Evolutionary conservation across 2,329 filamentous ascomycete genomes (phyloP).

Genomic region (Dactylellina haptotyla): DNA sequence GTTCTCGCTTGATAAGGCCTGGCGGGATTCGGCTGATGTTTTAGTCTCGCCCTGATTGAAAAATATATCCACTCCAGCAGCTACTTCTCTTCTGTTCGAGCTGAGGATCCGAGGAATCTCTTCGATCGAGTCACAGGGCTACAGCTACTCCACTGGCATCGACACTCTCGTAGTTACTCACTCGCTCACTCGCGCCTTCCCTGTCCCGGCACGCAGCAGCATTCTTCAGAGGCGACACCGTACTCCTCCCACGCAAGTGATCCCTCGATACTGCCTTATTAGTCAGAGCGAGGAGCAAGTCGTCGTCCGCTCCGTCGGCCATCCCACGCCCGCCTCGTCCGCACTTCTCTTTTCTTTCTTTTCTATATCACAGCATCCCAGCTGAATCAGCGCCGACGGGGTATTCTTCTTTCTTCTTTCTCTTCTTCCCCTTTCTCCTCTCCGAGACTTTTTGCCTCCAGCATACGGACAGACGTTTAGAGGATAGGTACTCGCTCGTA

Average conservation of each 20-base stretch:
- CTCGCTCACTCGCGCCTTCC: no score
- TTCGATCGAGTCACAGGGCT: slow-evolving; percentile 14
- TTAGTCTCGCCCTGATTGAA: no score
- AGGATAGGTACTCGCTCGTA: no score
- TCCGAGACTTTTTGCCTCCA: not conserved
- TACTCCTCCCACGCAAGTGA: no score
- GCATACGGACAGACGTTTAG: no score
- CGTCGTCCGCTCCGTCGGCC: not conserved
- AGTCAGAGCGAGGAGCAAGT: not conserved
- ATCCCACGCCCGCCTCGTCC: not conserved
- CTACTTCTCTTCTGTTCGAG: no score
- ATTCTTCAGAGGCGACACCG: no score
- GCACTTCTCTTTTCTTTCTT: not conserved
- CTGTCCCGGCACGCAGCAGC: no score
- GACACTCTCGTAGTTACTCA: not conserved
- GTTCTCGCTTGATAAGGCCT: slow-evolving; percentile 45
- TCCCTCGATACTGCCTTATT: no score
- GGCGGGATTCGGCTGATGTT: slow-evolving; percentile 7
- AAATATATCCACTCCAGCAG: no score
- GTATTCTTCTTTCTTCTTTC: not conserved
- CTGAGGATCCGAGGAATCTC: no score
- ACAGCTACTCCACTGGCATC: not conserved
- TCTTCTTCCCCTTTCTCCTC: not conserved
- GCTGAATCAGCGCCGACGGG: not conserved
- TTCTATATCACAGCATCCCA: not conserved